Conservation (phyloP, 192 early-diverging fungal genomes). For the Dimargaris xerosporica region DNA sequence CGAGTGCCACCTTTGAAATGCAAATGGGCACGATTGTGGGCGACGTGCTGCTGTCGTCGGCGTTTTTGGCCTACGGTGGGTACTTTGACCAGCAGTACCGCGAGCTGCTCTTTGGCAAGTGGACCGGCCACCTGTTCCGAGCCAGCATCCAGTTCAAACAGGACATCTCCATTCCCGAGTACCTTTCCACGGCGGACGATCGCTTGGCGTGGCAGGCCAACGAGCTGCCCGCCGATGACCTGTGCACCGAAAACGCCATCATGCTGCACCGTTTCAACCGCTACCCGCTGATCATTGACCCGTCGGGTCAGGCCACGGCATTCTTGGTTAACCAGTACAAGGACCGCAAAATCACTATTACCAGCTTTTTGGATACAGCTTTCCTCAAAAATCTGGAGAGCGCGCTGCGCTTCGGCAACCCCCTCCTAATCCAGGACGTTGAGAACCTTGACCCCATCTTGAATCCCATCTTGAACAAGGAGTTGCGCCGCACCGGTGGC, state of each 20-base stretch:
- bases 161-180: conserved; percentile 76
- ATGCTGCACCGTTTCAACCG: conserved; percentile 91
- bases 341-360: conserved; percentile 76
- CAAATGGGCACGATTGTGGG: conserved; percentile 99
- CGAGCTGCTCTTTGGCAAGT: conserved; percentile 57
- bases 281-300: conserved; percentile 97
- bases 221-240: conserved; percentile 71
- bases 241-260: conserved; percentile 96
- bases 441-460: conserved; percentile 96
- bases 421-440: conserved; percentile 91
- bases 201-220: conserved; percentile 79
- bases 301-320: conserved; percentile 78
- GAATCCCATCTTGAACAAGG: conserved; percentile 95
- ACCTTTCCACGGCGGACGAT: conserved; percentile 82
- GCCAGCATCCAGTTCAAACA: conserved; percentile 59
- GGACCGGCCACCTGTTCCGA: conserved; percentile 51
- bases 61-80: conserved; percentile 93
- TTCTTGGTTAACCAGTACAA: conserved; percentile 80
- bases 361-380: conserved; percentile 93
- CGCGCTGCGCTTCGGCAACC: conserved; percentile 96
- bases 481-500: conserved; percentile 89
- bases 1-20: conserved; percentile 77
- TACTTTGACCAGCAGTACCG: conserved; percentile 97
- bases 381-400: conserved; percentile 96
- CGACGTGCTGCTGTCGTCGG: conserved; percentile 81